A percentile compares a stretch with the other conserved stretches of the same genome.
Evolutionary conservation across 2,329 filamentous ascomycete species (phyloP).

Genomic region (Myriosclerotinia scirpicola): DNA sequence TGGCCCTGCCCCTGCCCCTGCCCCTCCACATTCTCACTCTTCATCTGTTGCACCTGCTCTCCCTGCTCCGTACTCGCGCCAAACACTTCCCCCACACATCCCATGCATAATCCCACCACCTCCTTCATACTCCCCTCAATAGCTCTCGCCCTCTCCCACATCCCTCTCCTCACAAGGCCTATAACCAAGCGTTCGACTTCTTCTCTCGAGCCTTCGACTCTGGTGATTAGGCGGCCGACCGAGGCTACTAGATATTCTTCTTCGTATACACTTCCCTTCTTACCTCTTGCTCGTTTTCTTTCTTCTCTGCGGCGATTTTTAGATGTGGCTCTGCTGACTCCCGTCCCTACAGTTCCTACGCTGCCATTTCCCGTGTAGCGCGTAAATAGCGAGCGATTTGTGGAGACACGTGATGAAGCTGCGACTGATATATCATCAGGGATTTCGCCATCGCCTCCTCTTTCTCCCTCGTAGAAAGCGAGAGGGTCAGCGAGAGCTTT

Average conservation of each 20-base stretch:
- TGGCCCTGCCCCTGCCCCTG: background rate
- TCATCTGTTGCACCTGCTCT: slow-evolving; percentile 6
- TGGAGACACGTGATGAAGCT: slow-evolving; percentile 74
- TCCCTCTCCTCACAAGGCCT: slow-evolving; percentile 73
- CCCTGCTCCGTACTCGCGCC: slow-evolving; percentile 25
- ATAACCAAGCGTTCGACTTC: slow-evolving; percentile 76
- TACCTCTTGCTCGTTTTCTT: slow-evolving; percentile 88
- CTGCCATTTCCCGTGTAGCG: slow-evolving; percentile 72
- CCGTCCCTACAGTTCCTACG: slow-evolving; percentile 64
- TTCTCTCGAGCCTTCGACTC: slow-evolving; percentile 67
- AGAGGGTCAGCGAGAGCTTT: slow-evolving; percentile 84
- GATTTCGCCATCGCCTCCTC: slow-evolving; percentile 62
- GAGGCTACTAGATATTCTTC: slow-evolving; percentile 95
- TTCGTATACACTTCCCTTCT: slow-evolving; percentile 97
- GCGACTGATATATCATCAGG: slow-evolving; percentile 93
- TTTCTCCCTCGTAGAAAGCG: slow-evolving; percentile 82
- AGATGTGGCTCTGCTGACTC: slow-evolving; percentile 74
- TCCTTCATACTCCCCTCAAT: slow-evolving; percentile 73
- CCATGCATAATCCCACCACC: slow-evolving; percentile 67
- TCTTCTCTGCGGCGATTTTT: slow-evolving; percentile 90
- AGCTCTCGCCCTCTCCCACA: slow-evolving; percentile 82
- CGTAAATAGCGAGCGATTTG: slow-evolving; percentile 86
- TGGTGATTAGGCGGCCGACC: slow-evolving; percentile 77
- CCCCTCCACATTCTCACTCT: background rate
- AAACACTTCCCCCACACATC: slow-evolving; percentile 71